phyloP scores from a whole-genome alignment of 2,329 filamentous ascomycete genomes.

The Alternaria gaisen region DNA sequence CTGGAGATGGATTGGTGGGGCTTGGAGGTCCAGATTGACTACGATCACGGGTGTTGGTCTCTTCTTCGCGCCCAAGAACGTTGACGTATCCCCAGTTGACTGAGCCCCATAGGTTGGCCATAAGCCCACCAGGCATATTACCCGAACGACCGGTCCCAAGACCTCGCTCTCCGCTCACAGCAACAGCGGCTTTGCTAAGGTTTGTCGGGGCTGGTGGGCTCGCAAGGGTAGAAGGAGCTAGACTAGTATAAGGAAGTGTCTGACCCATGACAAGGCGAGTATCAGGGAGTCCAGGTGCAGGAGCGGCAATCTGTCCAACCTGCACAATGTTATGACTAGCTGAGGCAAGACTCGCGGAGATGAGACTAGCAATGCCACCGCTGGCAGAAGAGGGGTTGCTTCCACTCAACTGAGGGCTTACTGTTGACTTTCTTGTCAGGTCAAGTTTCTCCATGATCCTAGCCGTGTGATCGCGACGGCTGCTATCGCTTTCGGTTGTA shows the following conservation, averaged over 20 bases:
- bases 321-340: conserved; percentile 83
- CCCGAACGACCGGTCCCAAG: conserved; percentile 69
- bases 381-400: conserved; percentile 57
- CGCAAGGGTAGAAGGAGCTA: conserved; percentile 84
- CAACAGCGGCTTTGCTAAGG: conserved; percentile 84
- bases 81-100: conserved; percentile 80
- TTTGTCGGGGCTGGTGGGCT: conserved; percentile 85
- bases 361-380: conserved; percentile 81
- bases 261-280: conserved; percentile 49
- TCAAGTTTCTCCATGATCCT: conserved; percentile 94
- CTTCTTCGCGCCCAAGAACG: conserved; percentile 65
- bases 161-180: conserved; percentile 79
- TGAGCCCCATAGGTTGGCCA: conserved; percentile 95
- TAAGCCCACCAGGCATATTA: conserved; percentile 80
- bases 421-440: conserved; percentile 80
- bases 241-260: conserved; percentile 66
- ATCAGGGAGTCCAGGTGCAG: conserved; percentile 48
- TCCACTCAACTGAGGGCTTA: conserved; percentile 58
- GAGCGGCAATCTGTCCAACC: conserved; percentile 60
- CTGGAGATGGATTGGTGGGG: conserved; percentile 36
- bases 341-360: conserved; percentile 76
- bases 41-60: conserved; percentile 43
- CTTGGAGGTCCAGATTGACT: conserved; percentile 48
- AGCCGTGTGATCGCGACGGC: conserved; percentile 80
- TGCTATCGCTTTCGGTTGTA: conserved; percentile 73